Base-by-base conservation (phyloP, 2,329 filamentous ascomycete genomes). In the Colletotrichum musae region DNA sequence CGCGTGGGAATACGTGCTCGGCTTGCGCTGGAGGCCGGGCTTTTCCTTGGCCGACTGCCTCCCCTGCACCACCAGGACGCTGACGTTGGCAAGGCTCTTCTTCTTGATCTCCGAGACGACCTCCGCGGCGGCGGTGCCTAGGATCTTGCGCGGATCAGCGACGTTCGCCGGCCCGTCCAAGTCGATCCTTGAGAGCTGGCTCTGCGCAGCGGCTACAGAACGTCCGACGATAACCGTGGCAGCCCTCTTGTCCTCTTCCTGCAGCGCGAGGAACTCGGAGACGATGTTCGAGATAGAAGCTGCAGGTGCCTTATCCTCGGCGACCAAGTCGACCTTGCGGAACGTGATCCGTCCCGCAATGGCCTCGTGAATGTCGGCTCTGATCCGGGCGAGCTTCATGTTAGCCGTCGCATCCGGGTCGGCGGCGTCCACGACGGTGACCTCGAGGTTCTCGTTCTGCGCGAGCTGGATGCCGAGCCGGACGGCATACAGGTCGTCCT, bases 141-240 rank as follows among this genome's bases (percentile, higher is more conserved):
- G 32, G 0, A 21, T 58, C 28, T 59, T 64, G 0, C 39, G 47
- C 4, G 54, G 59, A 13, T 68, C 47, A 5, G 18, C 39, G 10
- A 32, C 9, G 10, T 32, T 52, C 0, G 60, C 51, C 15, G 48
- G 48, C 5, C 32, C 60, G n/a, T 36, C 60, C n/a, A 58, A 5
- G 18, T 52, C 45, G 26, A 41, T 53, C 2, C 16, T 36, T 1
- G 32, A 36, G 2, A n/a, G 0, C 21, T 9, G 18, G 21, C 0
- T 15, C 2, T 26, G 48, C 21, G 24, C 6, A 0, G 47, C 18
- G 5, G 28, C n/a, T 7, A 36, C 56, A 5, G 48, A 53, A 5
- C 63, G 63, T 7, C 63, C 63, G 18, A 65, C 12, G 47, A 65
- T 6, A 24, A 65, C 28, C 6, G 50, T 65, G 1, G 48, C 47